Conservation (phyloP, 2,329 filamentous ascomycete species). For the Septoria petroselini region DNA sequence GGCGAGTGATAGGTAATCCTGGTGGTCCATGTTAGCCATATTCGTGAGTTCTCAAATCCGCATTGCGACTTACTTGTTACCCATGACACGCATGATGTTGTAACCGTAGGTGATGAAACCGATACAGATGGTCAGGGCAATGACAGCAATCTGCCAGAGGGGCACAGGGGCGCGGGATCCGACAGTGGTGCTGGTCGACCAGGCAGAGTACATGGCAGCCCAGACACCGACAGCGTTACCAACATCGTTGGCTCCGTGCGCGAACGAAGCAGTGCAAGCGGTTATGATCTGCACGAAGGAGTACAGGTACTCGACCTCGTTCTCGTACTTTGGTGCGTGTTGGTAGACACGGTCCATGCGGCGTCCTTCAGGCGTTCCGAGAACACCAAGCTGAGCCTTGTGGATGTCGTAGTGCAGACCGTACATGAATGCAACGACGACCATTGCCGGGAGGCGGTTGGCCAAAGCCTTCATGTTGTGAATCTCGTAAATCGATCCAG, state of each 20-base stretch:
- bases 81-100: constrained; percentile 53
- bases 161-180: constrained; percentile 53
- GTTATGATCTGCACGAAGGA: constrained; percentile 63
- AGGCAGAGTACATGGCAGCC: constrained; percentile 59
- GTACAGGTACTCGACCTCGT: constrained; percentile 60
- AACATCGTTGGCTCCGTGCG: constrained; percentile 63
- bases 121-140: constrained; percentile 51
- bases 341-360: constrained; percentile 52
- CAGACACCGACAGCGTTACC: constrained; percentile 61
- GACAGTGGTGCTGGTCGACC: constrained; percentile 43
- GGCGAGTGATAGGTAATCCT: constrained; percentile 59
- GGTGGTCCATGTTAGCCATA: constrained; percentile 48
- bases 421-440: constrained; percentile 16
- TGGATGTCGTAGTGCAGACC: constrained; percentile 39
- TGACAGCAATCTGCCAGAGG: constrained; percentile 57
- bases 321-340: constrained; percentile 59
- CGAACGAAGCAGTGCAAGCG: constrained; percentile 67
- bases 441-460: constrained; percentile 14
- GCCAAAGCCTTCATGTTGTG: constrained; percentile 17
- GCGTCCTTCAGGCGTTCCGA: constrained; percentile 18
- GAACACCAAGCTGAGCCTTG: constrained; percentile 33
- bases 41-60: constrained; percentile 32
- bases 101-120: constrained; percentile 61
- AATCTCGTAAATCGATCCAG: constrained; percentile 14
- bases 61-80: constrained; percentile 13